phyloP scores from a whole-genome alignment of 768 basidiomycete genomes.

The Pulveroboletus sp. region DNA sequence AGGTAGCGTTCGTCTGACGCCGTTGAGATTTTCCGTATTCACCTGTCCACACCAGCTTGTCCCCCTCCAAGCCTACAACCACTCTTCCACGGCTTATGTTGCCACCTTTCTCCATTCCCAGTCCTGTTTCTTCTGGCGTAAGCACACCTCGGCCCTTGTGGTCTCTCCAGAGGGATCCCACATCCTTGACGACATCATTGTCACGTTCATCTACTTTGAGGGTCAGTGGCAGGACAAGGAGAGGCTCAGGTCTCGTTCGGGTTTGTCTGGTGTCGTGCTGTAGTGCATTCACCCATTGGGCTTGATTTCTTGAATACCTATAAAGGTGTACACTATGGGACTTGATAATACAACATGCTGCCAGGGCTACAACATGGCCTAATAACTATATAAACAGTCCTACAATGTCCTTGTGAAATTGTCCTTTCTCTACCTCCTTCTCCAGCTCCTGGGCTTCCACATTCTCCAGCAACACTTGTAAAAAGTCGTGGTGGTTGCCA shows the following conservation, averaged over 20 bases:
- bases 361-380: neutral
- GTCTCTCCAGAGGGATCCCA: conserved; percentile 26
- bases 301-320: neutral
- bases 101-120: conserved; percentile 27
- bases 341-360: neutral
- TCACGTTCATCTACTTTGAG: conserved; percentile 35
- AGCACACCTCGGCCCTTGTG: conserved; percentile 19
- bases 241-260: conserved; percentile 4
- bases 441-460: conserved; percentile 12
- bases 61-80: conserved; percentile 6
- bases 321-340: neutral
- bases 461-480: conserved; percentile 1
- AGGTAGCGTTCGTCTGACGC: conserved; percentile 11
- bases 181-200: conserved; percentile 34
- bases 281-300: neutral
- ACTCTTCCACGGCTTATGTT: conserved; percentile 11
- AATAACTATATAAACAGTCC: conserved; percentile 7
- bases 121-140: conserved; percentile 12
- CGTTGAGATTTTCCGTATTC: neutral
- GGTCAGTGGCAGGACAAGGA: conserved; percentile 27
- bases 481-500: conserved; percentile 10
- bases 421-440: conserved; percentile 11
- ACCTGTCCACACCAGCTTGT: conserved; percentile 18
- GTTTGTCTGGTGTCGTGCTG: conserved; percentile 1
- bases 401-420: conserved; percentile 9